phyloP scores from a whole-genome alignment of 2,329 filamentous ascomycete genomes.

The Cordyceps javanica region DNA sequence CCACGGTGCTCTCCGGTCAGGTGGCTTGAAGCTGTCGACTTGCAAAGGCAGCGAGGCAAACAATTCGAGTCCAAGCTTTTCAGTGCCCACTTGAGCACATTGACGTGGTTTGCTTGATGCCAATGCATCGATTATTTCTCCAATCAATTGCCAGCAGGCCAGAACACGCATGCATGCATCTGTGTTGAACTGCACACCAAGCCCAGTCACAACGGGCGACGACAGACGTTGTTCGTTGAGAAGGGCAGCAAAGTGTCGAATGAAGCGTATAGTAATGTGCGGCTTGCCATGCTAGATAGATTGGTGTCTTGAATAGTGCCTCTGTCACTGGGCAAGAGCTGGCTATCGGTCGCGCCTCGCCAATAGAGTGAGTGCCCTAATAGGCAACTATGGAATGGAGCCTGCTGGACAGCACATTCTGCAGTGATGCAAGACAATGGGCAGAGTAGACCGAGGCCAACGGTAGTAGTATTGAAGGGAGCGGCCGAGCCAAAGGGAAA shows the following conservation, averaged over 20 bases:
- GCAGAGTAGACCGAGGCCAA: conserved; percentile 2
- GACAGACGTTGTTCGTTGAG: background rate
- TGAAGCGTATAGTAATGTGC: background rate
- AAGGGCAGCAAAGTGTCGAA: background rate
- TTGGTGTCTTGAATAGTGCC: background rate
- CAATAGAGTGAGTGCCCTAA: background rate
- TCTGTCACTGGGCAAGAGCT: background rate
- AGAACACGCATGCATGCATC: background rate
- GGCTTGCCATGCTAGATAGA: background rate
- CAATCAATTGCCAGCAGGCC: background rate
- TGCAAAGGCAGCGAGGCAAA: background rate
- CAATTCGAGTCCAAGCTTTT: background rate
- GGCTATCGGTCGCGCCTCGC: background rate
- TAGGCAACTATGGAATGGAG: background rate
- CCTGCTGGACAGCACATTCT: background rate
- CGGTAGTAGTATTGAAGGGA: conserved; percentile 5
- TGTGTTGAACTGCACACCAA: background rate
- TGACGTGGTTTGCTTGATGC: background rate
- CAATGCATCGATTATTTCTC: background rate
- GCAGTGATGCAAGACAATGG: conserved; percentile 8
- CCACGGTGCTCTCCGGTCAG: background rate
- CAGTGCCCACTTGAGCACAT: background rate
- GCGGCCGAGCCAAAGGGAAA: conserved; percentile 11
- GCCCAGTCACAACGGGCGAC: background rate
- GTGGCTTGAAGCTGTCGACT: conserved; percentile 7